Evolutionary conservation across 2,329 filamentous ascomycete species (phyloP).

Genomic region (Sporothrix humicola): DNA sequence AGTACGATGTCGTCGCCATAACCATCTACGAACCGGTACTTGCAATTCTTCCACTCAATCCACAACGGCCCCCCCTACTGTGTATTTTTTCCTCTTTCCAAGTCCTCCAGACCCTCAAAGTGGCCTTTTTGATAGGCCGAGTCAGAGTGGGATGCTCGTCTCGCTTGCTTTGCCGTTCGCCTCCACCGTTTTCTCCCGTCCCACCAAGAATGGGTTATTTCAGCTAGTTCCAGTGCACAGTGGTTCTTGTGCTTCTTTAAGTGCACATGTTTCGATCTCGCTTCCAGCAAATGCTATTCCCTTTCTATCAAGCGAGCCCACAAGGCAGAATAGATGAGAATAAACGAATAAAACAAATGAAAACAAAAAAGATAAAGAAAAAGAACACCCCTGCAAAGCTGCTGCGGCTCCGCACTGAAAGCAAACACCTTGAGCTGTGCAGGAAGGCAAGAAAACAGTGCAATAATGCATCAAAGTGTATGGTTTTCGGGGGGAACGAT

Average conservation of each 20-base stretch:
- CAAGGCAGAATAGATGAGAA: background rate
- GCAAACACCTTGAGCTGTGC: background rate
- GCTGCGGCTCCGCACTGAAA: slow-evolving; percentile 17
- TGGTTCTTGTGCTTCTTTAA: background rate
- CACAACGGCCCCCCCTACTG: too few species aligned
- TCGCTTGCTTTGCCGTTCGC: background rate
- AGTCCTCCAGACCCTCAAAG: background rate
- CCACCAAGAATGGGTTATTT: background rate
- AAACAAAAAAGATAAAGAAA: background rate
- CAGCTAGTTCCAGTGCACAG: too few species aligned
- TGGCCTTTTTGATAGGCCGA: background rate
- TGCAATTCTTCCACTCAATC: too few species aligned
- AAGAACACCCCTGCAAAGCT: background rate
- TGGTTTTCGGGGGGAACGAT: background rate
- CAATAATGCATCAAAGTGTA: background rate
- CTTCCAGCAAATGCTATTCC: background rate
- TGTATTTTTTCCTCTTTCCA: background rate
- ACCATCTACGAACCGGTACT: too few species aligned
- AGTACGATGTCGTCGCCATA: too few species aligned
- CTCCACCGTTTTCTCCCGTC: background rate
- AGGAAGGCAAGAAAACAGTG: background rate
- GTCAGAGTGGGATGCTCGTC: background rate
- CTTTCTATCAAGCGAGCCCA: background rate
- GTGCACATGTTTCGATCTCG: too few species aligned
- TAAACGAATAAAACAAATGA: too few species aligned